Percentiles rank a stretch among this genome's conserved stretches.
Evolutionary conservation across 768 basidiomycete species (phyloP).

Genomic region (Hypsizygus marmoreus): DNA sequence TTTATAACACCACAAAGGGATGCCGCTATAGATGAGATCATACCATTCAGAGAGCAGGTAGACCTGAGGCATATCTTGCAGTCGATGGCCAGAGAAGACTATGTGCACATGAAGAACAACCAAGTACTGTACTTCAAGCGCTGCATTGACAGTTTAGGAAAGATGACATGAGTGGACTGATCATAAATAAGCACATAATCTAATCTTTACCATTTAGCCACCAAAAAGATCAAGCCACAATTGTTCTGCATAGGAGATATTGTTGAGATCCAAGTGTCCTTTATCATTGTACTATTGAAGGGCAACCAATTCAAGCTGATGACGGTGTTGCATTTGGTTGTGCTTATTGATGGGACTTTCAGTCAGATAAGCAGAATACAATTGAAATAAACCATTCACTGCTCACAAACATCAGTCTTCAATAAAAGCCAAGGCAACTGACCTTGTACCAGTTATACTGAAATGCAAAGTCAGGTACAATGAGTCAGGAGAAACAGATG

Average conservation of each 20-base stretch:
- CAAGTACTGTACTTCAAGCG: constrained; percentile 9
- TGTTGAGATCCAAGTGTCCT: constrained; percentile 11
- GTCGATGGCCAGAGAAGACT: constrained; percentile 4
- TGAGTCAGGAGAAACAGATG: not conserved
- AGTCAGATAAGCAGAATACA: constrained; percentile 4
- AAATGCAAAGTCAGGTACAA: not conserved
- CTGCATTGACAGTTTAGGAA: not conserved
- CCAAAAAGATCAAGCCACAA: not conserved
- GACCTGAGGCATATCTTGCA: constrained; percentile 12
- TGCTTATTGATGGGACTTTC: constrained; percentile 9
- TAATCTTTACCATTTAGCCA: not conserved
- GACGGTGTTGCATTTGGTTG: constrained; percentile 11
- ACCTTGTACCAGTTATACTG: not conserved
- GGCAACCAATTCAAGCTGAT: constrained; percentile 9
- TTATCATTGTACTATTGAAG: constrained; percentile 11
- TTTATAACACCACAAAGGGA: constrained; percentile 12
- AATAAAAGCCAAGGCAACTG: not conserved
- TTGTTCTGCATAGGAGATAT: constrained; percentile 15
- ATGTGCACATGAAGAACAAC: constrained; percentile 13
- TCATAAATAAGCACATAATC: not conserved
- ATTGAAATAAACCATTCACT: not conserved
- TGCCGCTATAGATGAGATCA: not conserved
- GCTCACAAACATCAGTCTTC: too few relatives aligned
- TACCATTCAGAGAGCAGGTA: constrained; percentile 8
- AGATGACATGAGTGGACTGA: not conserved